phyloP scores from a whole-genome alignment of 2,329 filamentous ascomycete species.

The Cercospora zeina region DNA sequence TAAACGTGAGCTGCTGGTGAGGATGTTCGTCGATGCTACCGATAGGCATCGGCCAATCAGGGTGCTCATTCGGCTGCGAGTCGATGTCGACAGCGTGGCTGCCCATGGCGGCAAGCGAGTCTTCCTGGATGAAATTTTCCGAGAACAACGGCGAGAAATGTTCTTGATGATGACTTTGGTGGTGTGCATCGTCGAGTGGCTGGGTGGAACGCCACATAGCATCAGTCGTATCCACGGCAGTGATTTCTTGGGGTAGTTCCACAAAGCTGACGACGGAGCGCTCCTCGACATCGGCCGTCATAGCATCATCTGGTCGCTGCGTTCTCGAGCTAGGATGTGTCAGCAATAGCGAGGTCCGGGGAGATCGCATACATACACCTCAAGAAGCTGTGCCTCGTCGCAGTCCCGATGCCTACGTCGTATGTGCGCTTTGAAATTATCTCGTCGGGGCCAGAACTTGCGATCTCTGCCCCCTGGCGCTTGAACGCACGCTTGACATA shows the following conservation, averaged over 20 bases:
- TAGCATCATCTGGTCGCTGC: slow-evolving; percentile 26
- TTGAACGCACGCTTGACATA: slow-evolving; percentile 60
- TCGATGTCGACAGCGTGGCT: slow-evolving; percentile 16
- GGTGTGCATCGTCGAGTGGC: not conserved
- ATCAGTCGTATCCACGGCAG: not conserved
- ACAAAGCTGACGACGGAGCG: slow-evolving; percentile 1
- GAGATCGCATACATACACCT: slow-evolving; percentile 21
- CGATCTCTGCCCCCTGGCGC: slow-evolving; percentile 50
- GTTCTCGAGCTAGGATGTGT: slow-evolving; percentile 23
- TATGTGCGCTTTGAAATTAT: slow-evolving; percentile 85
- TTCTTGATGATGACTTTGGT: not conserved
- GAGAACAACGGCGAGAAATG: slow-evolving; percentile 3
- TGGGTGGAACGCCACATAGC: not conserved
- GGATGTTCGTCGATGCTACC: not conserved
- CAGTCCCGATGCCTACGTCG: slow-evolving; percentile 60
- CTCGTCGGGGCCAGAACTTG: slow-evolving; percentile 76
- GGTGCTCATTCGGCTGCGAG: not conserved
- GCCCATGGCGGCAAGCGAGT: slow-evolving; percentile 23
- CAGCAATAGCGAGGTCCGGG: not conserved
- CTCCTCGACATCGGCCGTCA: slow-evolving; percentile 7
- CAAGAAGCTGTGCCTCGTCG: slow-evolving; percentile 25
- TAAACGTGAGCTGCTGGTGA: not conserved
- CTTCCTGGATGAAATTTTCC: slow-evolving; percentile 16
- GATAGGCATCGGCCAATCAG: not conserved
- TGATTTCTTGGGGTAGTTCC: not conserved